A percentile compares a stretch with the other conserved stretches of the same genome.
Evolutionary conservation across 228 moss, liverwort and hornwort genomes (phyloP).

Genomic region (Sphagnum magellanicum): DNA sequence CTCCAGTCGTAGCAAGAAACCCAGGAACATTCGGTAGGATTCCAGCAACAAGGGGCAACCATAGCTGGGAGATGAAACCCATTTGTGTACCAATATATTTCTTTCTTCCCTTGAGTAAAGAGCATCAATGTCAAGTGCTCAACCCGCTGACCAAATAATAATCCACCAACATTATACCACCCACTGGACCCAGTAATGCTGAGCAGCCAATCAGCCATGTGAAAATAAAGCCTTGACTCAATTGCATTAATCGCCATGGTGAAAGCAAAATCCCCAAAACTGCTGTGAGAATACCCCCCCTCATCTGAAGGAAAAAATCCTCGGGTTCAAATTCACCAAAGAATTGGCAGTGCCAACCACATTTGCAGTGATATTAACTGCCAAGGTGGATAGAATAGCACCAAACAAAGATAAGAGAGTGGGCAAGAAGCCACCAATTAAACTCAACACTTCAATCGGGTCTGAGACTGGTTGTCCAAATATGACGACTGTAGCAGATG

Average conservation of each 20-base stretch:
- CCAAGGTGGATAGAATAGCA: conserved; percentile 35
- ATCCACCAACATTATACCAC: conserved; percentile 31
- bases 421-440: conserved; percentile 4
- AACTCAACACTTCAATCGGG: conserved; percentile 30
- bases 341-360: conserved; percentile 47
- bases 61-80: conserved; percentile 36
- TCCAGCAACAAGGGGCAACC: no score
- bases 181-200: conserved; percentile 6
- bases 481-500: conserved; percentile 35
- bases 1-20: no score
- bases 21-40: no score
- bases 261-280: conserved; percentile 21
- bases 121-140: conserved; percentile 16
- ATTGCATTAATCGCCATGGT: conserved; percentile 40
- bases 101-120: conserved; percentile 23
- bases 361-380: conserved; percentile 44
- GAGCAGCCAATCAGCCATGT: conserved; percentile 41
- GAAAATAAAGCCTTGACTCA: conserved; percentile 3
- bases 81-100: conserved; percentile 28
- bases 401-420: conserved; percentile 31
- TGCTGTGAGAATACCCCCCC: conserved; percentile 26
- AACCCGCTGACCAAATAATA: conserved; percentile 28
- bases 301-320: conserved; percentile 23
- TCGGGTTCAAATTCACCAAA: conserved; percentile 28
- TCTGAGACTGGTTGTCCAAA: conserved; percentile 38